A percentile compares a stretch with the other conserved stretches of the same genome.
These are phyloP conservation scores for Oxyria digyna DNA, from an alignment of 148 eudicot species.

Conservation along the genomic window DNA sequence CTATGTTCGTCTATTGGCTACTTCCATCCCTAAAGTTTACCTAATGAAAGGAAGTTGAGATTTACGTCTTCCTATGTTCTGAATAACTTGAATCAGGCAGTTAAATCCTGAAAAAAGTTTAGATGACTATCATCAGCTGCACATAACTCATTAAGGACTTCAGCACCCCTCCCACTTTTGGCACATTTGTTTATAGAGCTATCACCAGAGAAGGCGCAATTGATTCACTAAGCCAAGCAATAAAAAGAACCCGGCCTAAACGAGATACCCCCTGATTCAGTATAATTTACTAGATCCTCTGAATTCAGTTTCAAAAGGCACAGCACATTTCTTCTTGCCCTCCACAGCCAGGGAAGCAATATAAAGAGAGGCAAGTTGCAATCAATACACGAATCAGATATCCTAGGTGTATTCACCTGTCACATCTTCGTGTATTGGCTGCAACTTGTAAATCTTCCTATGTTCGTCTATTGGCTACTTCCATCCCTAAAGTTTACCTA, in stretches of 20 bases:
- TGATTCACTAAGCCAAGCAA: not conserved
- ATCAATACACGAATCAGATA: no score
- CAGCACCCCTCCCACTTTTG: not conserved
- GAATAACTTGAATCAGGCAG: not conserved
- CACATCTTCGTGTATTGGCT: slow-evolving; percentile 12
- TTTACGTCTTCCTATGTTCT: not conserved
- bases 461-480: no score
- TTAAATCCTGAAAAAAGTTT: not conserved
- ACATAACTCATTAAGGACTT: not conserved
- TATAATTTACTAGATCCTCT: not conserved
- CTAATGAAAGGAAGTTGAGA: not conserved
- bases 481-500: not conserved
- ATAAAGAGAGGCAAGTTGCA: not conserved
- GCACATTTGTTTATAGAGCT: not conserved
- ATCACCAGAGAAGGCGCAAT: not conserved
- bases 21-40: not conserved
- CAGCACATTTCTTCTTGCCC: not conserved
- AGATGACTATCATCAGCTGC: not conserved
- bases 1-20: no score
- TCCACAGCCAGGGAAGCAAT: not conserved
- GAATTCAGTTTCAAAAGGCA: not conserved
- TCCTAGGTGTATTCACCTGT: slow-evolving; percentile 87
- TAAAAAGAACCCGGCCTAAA: not conserved
- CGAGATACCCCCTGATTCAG: not conserved
- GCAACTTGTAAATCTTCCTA: no score